Percentiles rank a stretch among this genome's conserved stretches.
These are phyloP conservation scores for Boletus sp. DNA, from an alignment of 1,284 basidiomycete genomes.

Conservation along the genomic window DNA sequence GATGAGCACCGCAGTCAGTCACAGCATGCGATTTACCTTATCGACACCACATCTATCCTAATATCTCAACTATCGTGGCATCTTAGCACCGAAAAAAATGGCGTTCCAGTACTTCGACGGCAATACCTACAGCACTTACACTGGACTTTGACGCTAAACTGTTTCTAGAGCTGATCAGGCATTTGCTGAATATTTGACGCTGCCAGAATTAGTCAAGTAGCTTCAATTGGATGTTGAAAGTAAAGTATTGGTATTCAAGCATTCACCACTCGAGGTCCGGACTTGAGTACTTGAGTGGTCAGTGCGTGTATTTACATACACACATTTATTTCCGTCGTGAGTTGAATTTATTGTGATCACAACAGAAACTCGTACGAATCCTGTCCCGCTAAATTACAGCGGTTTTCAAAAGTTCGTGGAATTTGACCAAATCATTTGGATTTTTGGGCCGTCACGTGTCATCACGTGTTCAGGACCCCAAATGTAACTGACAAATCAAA, in stretches of 20 bases:
- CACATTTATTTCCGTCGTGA: too few species aligned
- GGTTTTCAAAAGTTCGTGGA: too few species aligned
- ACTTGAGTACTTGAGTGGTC: too few species aligned
- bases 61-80: neutral
- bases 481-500: too few species aligned
- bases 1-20: neutral
- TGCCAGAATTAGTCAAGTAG: neutral
- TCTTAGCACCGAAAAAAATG: neutral
- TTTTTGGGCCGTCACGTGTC: too few species aligned
- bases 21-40: slow-evolving; percentile 3
- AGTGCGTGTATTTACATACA: too few species aligned
- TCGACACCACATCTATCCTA: neutral
- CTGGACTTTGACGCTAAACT: neutral
- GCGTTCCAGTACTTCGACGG: neutral
- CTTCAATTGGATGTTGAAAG: neutral
- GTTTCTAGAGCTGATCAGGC: neutral
- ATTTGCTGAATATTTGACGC: neutral
- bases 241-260: neutral
- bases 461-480: too few species aligned
- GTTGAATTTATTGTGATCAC: too few species aligned
- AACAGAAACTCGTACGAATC: too few species aligned
- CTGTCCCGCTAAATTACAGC: too few species aligned
- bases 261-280: neutral
- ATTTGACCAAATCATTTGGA: too few species aligned
- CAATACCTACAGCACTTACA: neutral